Conservation (phyloP, 805 yeast species). For the Soucietia sequanensis region DNA sequence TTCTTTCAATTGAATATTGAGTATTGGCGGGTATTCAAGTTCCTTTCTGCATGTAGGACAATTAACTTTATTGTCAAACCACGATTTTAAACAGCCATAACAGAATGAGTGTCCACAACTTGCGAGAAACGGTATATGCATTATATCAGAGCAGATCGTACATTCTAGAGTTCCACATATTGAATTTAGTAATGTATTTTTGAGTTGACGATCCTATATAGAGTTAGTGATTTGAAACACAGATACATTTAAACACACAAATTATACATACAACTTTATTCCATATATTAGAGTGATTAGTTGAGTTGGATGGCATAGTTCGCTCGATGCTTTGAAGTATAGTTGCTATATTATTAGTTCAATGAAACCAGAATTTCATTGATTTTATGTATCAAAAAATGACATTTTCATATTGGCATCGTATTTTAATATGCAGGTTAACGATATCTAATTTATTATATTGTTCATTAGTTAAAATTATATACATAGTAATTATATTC, state of each 20-base stretch:
- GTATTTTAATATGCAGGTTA: too few species aligned
- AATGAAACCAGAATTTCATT: too few species aligned
- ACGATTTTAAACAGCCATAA: slow-evolving; percentile 58
- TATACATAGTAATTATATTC: too few species aligned
- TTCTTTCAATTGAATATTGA: slow-evolving; percentile 53
- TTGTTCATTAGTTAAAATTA: too few species aligned
- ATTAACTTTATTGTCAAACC: slow-evolving; percentile 58
- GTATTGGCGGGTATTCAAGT: slow-evolving; percentile 48
- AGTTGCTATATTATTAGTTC: too few species aligned
- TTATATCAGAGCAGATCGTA: slow-evolving; percentile 66
- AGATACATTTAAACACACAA: background rate
- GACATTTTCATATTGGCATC: too few species aligned
- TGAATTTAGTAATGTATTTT: slow-evolving; percentile 22
- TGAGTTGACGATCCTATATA: slow-evolving; percentile 18
- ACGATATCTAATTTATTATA: too few species aligned
- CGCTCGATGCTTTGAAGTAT: too few species aligned
- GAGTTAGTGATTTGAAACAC: slow-evolving; percentile 14
- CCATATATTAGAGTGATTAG: background rate
- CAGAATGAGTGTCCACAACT: slow-evolving; percentile 77
- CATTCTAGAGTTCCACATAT: slow-evolving; percentile 44
- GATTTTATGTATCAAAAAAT: too few species aligned
- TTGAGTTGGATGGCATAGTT: too few species aligned
- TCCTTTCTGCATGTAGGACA: slow-evolving; percentile 68
- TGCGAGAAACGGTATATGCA: slow-evolving; percentile 63
- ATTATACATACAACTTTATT: slow-evolving; percentile 1